Percentiles rank a stretch among this genome's conserved stretches.
These are phyloP conservation scores for Phaffomyces opuntiae DNA, from an alignment of 805 yeast species.

Conservation along the genomic window DNA sequence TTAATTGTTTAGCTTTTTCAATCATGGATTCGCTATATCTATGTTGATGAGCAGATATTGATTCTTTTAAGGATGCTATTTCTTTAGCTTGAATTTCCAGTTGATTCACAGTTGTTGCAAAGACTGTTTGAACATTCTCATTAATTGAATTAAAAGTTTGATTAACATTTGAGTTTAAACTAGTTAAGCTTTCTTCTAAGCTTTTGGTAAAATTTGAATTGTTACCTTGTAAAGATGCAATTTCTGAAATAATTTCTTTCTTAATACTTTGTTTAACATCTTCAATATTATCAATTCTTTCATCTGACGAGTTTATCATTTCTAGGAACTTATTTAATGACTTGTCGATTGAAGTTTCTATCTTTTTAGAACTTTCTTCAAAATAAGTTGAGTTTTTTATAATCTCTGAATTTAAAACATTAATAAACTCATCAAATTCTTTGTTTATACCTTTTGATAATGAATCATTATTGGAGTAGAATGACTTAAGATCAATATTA, in stretches of 20 bases:
- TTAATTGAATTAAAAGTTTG: neutral
- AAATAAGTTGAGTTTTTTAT: constrained; percentile 7
- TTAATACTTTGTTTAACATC: constrained; percentile 10
- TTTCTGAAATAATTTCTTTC: constrained; percentile 12
- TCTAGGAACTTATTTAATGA: constrained; percentile 5
- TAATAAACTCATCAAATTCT: constrained; percentile 14
- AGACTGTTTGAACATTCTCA: constrained; percentile 3
- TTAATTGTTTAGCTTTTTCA: too few relatives aligned
- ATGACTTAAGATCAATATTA: constrained; percentile 3
- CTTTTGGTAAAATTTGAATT: constrained; percentile 4
- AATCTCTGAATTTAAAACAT: constrained; percentile 9
- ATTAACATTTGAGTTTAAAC: constrained; percentile 4
- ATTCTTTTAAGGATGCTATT: too few relatives aligned
- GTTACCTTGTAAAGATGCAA: constrained; percentile 10
- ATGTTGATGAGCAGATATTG: too few relatives aligned
- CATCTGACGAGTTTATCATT: neutral
- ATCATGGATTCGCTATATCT: too few relatives aligned
- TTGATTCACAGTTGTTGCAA: too few relatives aligned
- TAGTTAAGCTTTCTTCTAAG: constrained; percentile 3
- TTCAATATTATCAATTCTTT: constrained; percentile 13
- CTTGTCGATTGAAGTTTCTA: constrained; percentile 5
- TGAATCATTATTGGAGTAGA: constrained; percentile 7
- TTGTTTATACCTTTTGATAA: constrained; percentile 9
- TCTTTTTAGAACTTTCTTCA: neutral
- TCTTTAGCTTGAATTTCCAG: too few relatives aligned